These are phyloP conservation scores for Posidonia oceanica DNA, from an alignment of 116 monocot species.

Conservation along the genomic window DNA sequence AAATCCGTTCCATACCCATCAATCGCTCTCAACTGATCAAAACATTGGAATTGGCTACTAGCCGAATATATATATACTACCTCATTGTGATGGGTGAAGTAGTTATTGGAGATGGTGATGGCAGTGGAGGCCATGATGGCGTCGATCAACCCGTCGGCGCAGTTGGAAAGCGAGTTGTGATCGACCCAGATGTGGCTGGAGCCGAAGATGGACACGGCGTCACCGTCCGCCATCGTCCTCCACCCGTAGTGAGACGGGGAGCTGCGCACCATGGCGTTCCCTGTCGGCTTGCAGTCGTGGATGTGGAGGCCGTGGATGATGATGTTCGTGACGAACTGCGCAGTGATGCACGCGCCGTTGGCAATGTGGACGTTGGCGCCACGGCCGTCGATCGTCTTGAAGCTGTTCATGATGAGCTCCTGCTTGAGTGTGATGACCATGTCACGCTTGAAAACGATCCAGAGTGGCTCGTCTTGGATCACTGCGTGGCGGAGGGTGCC, in stretches of 20 bases:
- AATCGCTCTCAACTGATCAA: too few species aligned
- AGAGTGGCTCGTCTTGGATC: slow-evolving; percentile 68
- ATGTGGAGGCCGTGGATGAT: slow-evolving; percentile 65
- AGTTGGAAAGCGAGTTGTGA: slow-evolving; percentile 76
- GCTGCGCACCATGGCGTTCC: slow-evolving; percentile 90
- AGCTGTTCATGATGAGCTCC: slow-evolving; percentile 95
- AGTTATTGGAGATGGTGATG: slow-evolving; percentile 84
- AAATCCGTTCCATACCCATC: too few species aligned
- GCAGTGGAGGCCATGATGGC: slow-evolving; percentile 83
- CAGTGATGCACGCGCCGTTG: slow-evolving; percentile 72
- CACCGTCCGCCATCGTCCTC: slow-evolving; percentile 84
- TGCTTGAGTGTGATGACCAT: slow-evolving; percentile 89
- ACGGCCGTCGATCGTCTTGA: slow-evolving; percentile 90
- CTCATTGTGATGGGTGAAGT: slow-evolving; percentile 60
- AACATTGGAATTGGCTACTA: too few species aligned
- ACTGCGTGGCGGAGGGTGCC: slow-evolving; percentile 84
- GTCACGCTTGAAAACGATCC: slow-evolving; percentile 78
- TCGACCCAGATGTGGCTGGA: slow-evolving; percentile 89
- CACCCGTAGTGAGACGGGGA: slow-evolving; percentile 77
- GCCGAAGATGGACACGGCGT: slow-evolving; percentile 73
- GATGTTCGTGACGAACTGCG: slow-evolving; percentile 45
- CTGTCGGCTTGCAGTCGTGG: slow-evolving; percentile 83
- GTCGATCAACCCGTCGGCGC: slow-evolving; percentile 81
- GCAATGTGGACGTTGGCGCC: slow-evolving; percentile 84
- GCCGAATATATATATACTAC: too few species aligned